Base-by-base conservation (phyloP, 805 yeast genomes). In the Cyberlindnera americana region DNA sequence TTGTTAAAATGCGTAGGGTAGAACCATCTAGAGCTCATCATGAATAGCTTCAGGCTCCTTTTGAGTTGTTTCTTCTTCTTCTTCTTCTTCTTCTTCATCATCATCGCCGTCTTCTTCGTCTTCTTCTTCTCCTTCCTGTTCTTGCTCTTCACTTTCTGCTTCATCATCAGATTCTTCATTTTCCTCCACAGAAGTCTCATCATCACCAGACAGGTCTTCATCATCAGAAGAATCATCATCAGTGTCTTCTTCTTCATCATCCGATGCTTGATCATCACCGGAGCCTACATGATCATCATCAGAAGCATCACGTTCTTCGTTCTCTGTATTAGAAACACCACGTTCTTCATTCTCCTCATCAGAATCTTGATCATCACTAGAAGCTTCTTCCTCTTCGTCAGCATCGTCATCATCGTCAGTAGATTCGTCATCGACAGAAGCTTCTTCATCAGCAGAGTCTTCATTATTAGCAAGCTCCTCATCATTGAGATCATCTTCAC, bases 21-120 rank as follows among this genome's bases (percentile, higher is more conserved):
- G n/a, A 8, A 21, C 6, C n/a, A 25, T n/a, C 14, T 26, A 48
- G 23, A 41, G 48, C 16, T 48, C 52, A 35, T 48, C 28, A 24
- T 33, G 35, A 13, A 24, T 21, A 23, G 27, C 5, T 10, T 33
- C 35, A n/a, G 27, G 6, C 11, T 34, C 29, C 23, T 12, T 18
- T 22, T 29, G 18, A 9, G 19, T 16, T 15, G 7, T 12, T 19
- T 12, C 15, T 22, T 33, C 15, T 11, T 35, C 30, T 19, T 28
- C 17, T 8, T 28, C 31, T 5, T 10, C 19, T 8, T 28, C 31
- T 13, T 16, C 31, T 19, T 39, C 40, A 5, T 32, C 32, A n/a
- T 13, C 26, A n/a, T 23, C 12, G 12, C 35, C 41, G 4, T 19
- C 16, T 5, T 29, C 44, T 10, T n/a, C n/a, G n/a, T n/a, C n/a